A percentile compares a stretch with the other conserved stretches of the same genome.
phyloP scores from a whole-genome alignment of 805 yeast genomes.

The Maudiozyma pseudohumilis region DNA sequence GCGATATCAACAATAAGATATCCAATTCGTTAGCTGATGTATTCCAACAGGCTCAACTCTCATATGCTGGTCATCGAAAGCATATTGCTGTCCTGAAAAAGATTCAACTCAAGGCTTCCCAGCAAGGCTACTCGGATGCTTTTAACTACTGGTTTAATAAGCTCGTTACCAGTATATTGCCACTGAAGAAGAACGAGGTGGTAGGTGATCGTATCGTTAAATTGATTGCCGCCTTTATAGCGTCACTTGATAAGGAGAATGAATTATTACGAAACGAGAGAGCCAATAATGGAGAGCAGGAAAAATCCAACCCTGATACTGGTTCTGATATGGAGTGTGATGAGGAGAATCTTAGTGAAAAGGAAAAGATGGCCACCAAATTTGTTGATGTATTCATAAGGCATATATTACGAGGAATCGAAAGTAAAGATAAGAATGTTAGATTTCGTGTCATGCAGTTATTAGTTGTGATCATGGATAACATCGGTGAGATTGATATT shows the following conservation, averaged over 20 bases:
- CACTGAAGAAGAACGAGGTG: constrained; percentile 56
- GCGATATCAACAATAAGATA: constrained; percentile 29
- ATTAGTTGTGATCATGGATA: constrained; percentile 58
- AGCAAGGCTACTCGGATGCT: constrained; percentile 42
- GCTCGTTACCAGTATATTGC: constrained; percentile 53
- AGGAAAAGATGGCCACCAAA: constrained; percentile 36
- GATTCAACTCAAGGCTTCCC: constrained; percentile 46
- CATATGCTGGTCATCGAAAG: constrained; percentile 69
- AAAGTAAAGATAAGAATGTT: constrained; percentile 66
- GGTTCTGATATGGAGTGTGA: constrained; percentile 18
- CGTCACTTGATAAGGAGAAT: constrained; percentile 32
- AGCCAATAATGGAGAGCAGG: background rate
- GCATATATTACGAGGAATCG: constrained; percentile 68
- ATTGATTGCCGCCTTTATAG: constrained; percentile 50
- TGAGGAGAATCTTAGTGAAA: constrained; percentile 23
- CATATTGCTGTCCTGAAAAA: constrained; percentile 54
- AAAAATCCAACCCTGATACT: constrained; percentile 18
- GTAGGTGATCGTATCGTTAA: constrained; percentile 72
- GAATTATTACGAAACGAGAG: constrained; percentile 9
- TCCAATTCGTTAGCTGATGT: constrained; percentile 47
- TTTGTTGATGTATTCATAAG: constrained; percentile 54
- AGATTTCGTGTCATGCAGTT: constrained; percentile 73
- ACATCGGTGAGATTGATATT: constrained; percentile 66
- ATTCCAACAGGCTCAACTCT: constrained; percentile 70
- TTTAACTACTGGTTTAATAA: constrained; percentile 54